These are phyloP conservation scores for Botrytis deweyae DNA, from an alignment of 2,329 filamentous ascomycete genomes.

Conservation along the genomic window DNA sequence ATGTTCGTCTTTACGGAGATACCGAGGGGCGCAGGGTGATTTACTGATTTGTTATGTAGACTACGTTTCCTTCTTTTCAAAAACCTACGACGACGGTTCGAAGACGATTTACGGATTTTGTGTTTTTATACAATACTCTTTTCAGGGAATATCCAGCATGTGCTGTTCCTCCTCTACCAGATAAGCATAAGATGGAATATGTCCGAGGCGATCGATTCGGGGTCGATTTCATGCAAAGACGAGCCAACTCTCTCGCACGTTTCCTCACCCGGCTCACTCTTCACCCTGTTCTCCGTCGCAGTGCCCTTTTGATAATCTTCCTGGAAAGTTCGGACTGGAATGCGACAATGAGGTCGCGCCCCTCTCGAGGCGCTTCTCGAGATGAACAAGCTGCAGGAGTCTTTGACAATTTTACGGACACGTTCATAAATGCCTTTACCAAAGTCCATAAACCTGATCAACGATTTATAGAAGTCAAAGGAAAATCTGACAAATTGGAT, in stretches of 20 bases:
- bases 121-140: constrained; percentile 91
- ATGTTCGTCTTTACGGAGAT: constrained; percentile 54
- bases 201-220: constrained; percentile 95
- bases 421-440: constrained; percentile 94
- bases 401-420: constrained; percentile 93
- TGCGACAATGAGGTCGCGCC: constrained; percentile 81
- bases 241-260: constrained; percentile 86
- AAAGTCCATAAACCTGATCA: constrained; percentile 95
- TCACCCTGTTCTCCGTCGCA: constrained; percentile 84
- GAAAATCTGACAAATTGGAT: constrained; percentile 89
- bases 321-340: constrained; percentile 96
- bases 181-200: constrained; percentile 99
- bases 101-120: constrained; percentile 94
- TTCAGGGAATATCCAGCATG: constrained; percentile 84
- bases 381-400: constrained; percentile 62
- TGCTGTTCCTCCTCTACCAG: constrained; percentile 89
- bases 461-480: constrained; percentile 89
- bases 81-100: constrained; percentile 76
- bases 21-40: constrained; percentile 10
- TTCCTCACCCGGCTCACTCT: constrained; percentile 84
- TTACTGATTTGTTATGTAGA: constrained; percentile 53
- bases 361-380: constrained; percentile 62
- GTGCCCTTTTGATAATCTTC: constrained; percentile 80
- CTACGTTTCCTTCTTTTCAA: constrained; percentile 91
- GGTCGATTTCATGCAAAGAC: constrained; percentile 82